Percentiles rank a stretch among this genome's conserved stretches.
phyloP scores from a whole-genome alignment of 2,329 filamentous ascomycete genomes.

The Aspergillus luchuensis region DNA sequence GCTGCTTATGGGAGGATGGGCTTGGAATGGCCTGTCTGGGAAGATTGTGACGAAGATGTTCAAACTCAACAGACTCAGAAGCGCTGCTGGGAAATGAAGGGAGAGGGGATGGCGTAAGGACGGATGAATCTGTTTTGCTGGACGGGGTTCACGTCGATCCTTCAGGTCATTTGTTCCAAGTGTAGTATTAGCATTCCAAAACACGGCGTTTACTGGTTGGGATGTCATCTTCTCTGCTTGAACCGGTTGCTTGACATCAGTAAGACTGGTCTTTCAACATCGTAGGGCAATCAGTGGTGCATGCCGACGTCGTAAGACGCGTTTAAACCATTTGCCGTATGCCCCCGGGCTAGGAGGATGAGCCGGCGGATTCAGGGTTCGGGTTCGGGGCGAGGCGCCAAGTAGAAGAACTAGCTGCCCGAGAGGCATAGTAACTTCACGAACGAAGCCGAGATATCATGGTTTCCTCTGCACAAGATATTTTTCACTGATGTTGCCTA shows the following conservation, averaged over 20 bases:
- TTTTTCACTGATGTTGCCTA: background rate
- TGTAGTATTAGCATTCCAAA: background rate
- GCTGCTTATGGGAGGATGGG: conserved; percentile 53
- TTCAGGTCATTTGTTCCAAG: background rate
- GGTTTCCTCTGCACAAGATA: background rate
- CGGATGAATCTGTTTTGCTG: background rate
- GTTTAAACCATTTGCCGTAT: conserved; percentile 25
- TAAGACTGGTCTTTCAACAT: background rate
- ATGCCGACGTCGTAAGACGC: background rate
- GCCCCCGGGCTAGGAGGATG: background rate
- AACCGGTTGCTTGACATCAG: background rate
- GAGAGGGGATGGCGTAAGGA: background rate
- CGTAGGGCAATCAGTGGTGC: no score
- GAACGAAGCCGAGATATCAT: background rate
- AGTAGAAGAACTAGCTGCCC: background rate
- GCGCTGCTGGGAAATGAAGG: conserved; percentile 16
- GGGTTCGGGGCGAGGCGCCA: background rate
- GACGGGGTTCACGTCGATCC: background rate
- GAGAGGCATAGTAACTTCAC: background rate
- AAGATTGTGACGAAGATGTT: conserved; percentile 55
- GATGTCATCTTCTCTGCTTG: background rate
- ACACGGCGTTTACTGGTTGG: background rate
- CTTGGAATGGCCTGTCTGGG: conserved; percentile 44
- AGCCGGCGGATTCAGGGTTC: background rate
- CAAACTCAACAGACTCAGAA: conserved; percentile 51